Base-by-base conservation (phyloP, 208 protist genomes). In the Crithidia bombi region DNA sequence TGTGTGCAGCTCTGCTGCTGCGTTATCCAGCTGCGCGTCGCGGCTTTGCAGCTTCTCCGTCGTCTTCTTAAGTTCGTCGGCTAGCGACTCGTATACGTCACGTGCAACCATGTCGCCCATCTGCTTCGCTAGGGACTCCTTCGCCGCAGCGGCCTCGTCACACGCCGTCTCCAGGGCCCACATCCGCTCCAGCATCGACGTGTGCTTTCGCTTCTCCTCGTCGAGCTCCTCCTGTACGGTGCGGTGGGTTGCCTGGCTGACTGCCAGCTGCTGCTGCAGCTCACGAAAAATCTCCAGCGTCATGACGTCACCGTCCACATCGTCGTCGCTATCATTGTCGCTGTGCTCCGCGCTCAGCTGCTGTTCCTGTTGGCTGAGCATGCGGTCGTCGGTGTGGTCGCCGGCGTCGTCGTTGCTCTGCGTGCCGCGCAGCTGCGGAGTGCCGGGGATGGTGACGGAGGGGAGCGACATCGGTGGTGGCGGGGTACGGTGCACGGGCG, bases 161-260 rank as follows among this genome's bases (percentile, higher is more conserved):
- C 73, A 80, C 38, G 86, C 66, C 25, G 79, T 57, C 73, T 94
- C 89, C 47, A 91, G 57, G 7, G 52, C 51, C 89, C 89, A 94
- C 81, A 91, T 90, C 6, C 82, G 78, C 72, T 94, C 89, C 46
- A 84, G 71, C 44, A 94, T 65, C 21, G 64, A 10, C 5, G 85
- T 73, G 71, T 94, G 83, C 63, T 77, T 49, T 49, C 39, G 56
- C 54, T 82, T 82, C 68, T 94, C 85, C 56, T 65, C 79, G 56
- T 90, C 67, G 39, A 91, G 79, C 35, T 84, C 76, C n/a, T 64
- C 63, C 26, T 79, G 65, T 15, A 81, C 68, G 38, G 77, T 30
- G n/a, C 70, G 57, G 39, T 83, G 73, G 52, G 64, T 64, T 19
- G 78, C 80, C 58, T 83, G 71, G 25, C 66, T 76, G 25, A 81